Percentiles rank a stretch among this genome's conserved stretches.
These are phyloP conservation scores for Lactifluus subvellereus DNA, from an alignment of 768 basidiomycete species.

Conservation along the genomic window DNA sequence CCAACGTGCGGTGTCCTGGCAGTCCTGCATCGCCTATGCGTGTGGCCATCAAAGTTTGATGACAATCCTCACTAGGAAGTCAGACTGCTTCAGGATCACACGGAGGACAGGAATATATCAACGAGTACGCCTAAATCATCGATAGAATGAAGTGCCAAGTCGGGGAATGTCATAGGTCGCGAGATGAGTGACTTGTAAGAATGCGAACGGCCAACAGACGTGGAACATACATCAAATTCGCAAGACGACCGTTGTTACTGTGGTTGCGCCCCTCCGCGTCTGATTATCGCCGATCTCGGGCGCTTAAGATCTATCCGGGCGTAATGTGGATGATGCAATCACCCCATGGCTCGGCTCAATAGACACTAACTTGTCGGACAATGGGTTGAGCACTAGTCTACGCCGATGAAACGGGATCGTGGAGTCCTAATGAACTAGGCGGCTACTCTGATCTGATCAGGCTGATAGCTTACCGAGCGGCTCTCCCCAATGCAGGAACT, in stretches of 20 bases:
- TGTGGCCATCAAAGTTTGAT: constrained; percentile 5
- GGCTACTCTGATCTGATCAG: not conserved
- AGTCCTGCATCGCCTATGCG: not conserved
- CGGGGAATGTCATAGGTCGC: not conserved
- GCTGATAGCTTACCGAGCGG: not conserved
- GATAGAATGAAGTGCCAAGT: not conserved
- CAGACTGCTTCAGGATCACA: not conserved
- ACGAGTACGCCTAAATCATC: too few species aligned
- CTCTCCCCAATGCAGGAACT: constrained; percentile 77
- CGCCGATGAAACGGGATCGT: not conserved
- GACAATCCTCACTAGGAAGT: too few species aligned
- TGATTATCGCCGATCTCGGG: not conserved
- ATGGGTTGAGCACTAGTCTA: not conserved
- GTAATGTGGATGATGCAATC: constrained; percentile 5
- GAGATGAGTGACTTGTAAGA: not conserved
- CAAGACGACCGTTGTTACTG: not conserved
- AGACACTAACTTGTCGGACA: not conserved
- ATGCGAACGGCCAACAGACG: not conserved
- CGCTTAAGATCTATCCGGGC: too few species aligned
- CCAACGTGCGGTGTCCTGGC: not conserved
- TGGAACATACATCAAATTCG: not conserved
- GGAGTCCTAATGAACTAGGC: not conserved
- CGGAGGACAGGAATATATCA: not conserved
- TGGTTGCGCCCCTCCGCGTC: constrained; percentile 2
- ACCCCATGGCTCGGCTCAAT: not conserved